Base-by-base conservation (phyloP, 306 rosid genomes). In the Cajanus cajan region DNA sequence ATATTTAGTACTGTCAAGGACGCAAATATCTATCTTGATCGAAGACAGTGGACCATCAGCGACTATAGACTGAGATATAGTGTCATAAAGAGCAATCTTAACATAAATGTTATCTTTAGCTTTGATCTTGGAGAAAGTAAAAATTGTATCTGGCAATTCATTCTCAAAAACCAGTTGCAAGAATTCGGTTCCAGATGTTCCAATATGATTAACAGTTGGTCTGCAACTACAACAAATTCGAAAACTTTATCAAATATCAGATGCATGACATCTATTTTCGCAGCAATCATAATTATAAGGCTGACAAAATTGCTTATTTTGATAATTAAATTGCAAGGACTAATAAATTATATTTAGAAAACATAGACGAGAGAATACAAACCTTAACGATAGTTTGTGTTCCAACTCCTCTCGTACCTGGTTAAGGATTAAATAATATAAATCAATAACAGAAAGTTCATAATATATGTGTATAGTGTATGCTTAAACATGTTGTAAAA, bases 341-440 rank as follows among this genome's bases (percentile, higher is more conserved):
- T 24, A 13, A 14, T 12, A 7, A 47, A 47, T n/a, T n/a, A n/a
- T 47, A 50, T 6, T 13, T 25, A 28, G 28, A 10, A 59, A 73
- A 62, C 2, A 73, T 77, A 44, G 76, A 59, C 31, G 25, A 1
- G 19, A 36, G 71, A 67, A 71, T n/a, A 65, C 88, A 47, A 63
- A 90, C 94, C 89, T 77, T 73, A 62, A 15, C 16, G 0, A 1
- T 25, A 64, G 47, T 70, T 9, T 45, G 24, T 18, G 45, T 5
- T 86, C 88, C 28, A 84, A 34, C 85, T 51, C 92, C 19, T 86
- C 88, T 61, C 79, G 75, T 9, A 81, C 83, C 94, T 90, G 21
- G 21, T 70, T 40, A 12, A 50, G 52, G 37, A 71, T n/a, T n/a
- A 41, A 19, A 82, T 15, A 55, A 44, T 4, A 61, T 22, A 54